Percentiles rank a stretch among this genome's conserved stretches.
These are phyloP conservation scores for Exobasidium rhododendri DNA, from an alignment of 1,284 basidiomycete genomes.

Conservation along the genomic window DNA sequence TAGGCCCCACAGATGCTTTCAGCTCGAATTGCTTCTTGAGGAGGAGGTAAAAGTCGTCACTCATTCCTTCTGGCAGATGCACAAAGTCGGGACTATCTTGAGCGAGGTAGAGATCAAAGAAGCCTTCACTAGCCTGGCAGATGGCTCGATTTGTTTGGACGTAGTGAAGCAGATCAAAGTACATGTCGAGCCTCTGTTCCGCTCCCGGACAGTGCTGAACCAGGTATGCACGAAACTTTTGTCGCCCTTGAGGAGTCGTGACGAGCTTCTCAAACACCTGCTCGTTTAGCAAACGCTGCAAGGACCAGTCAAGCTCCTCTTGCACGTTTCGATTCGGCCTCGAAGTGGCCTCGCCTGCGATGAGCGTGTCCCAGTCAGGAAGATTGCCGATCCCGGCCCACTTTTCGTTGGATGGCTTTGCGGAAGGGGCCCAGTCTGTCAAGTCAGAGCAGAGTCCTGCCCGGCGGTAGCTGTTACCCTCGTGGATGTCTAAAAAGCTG, in stretches of 20 bases:
- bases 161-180: constrained; percentile 17
- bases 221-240: constrained; percentile 29
- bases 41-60: constrained; percentile 6
- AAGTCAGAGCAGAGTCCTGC: constrained; percentile 12
- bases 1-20: constrained; percentile 8
- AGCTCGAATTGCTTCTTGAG: constrained; percentile 16
- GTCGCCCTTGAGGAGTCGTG: constrained; percentile 24
- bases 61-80: constrained; percentile 10
- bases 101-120: constrained; percentile 22
- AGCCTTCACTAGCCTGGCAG: constrained; percentile 12
- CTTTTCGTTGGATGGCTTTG: constrained; percentile 2
- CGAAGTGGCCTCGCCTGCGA: constrained; percentile 8
- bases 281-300: constrained; percentile 22
- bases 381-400: not conserved
- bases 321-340: constrained; percentile 15
- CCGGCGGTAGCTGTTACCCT: not conserved
- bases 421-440: constrained; percentile 10
- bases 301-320: constrained; percentile 23
- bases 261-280: constrained; percentile 28
- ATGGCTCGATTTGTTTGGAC: not conserved
- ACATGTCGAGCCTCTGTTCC: constrained; percentile 19
- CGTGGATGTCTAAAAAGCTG: not conserved
- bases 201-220: not conserved
- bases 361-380: not conserved
- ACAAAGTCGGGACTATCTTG: constrained; percentile 12